Conservation (phyloP, 2,329 filamentous ascomycete species). For the Pseudogymnoascus sp. region DNA sequence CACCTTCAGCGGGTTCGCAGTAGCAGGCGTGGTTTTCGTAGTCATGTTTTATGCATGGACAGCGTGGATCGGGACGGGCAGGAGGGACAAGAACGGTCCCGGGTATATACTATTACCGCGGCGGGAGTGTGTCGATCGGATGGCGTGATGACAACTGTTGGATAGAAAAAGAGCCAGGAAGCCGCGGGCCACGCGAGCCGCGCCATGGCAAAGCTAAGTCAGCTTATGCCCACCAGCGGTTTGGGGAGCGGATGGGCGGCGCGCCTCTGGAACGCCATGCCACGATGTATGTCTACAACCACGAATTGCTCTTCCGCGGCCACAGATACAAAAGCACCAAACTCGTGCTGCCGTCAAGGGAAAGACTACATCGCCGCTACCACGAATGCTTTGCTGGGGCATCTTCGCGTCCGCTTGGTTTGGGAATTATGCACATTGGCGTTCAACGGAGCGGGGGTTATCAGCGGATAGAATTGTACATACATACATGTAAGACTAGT, state of each 20-base stretch:
- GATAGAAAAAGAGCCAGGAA: background rate
- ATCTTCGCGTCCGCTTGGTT: background rate
- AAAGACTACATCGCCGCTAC: background rate
- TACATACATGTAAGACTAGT: slow-evolving; percentile 3
- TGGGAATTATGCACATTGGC: background rate
- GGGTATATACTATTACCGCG: background rate
- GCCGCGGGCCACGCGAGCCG: background rate
- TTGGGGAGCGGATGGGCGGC: background rate
- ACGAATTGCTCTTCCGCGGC: background rate
- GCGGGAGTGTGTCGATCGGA: background rate
- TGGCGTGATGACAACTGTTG: background rate
- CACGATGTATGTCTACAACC: background rate
- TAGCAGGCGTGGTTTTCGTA: slow-evolving; percentile 23
- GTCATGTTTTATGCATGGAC: slow-evolving; percentile 1
- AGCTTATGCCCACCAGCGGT: background rate
- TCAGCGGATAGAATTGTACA: slow-evolving; percentile 4
- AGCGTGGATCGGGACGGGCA: background rate
- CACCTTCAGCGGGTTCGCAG: slow-evolving; percentile 28
- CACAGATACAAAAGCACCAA: background rate
- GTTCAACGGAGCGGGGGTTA: background rate
- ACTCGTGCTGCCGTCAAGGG: background rate
- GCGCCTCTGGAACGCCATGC: background rate
- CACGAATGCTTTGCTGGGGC: background rate
- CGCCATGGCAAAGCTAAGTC: background rate
- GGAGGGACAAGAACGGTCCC: background rate